phyloP scores from a whole-genome alignment of 108 stramenopile genomes.

The Pseudonitzschia pungens region DNA sequence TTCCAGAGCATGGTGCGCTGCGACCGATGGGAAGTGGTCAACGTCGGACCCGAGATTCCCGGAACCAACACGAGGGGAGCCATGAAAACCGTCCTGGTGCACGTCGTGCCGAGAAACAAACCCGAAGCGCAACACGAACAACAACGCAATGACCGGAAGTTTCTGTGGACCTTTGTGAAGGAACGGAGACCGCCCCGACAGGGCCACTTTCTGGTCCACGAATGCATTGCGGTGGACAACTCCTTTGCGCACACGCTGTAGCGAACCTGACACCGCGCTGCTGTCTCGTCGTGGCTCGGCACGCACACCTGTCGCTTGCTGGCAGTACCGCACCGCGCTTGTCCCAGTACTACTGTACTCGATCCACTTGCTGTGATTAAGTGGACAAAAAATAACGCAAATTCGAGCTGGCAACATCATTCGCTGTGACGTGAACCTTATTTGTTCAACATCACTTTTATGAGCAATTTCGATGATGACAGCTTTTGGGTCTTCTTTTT shows the following conservation, averaged over 20 bases:
- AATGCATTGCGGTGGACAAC: slow-evolving; percentile 67
- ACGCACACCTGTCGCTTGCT: too few species aligned
- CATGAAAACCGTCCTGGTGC: slow-evolving; percentile 70
- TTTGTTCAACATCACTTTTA: too few species aligned
- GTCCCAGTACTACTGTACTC: too few species aligned
- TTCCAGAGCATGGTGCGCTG: slow-evolving; percentile 70
- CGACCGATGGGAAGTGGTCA: slow-evolving; percentile 41
- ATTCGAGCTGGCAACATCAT: background rate
- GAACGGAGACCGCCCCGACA: slow-evolving; percentile 80
- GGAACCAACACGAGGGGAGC: slow-evolving; percentile 57
- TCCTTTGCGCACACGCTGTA: slow-evolving; percentile 44
- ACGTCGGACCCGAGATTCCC: slow-evolving; percentile 58
- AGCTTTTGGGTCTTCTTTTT: too few species aligned
- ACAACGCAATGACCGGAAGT: slow-evolving; percentile 25
- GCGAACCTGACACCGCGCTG: background rate
- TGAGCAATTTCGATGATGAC: too few species aligned
- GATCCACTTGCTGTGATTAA: too few species aligned
- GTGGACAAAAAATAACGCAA: too few species aligned
- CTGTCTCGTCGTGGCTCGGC: too few species aligned
- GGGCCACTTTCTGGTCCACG: slow-evolving; percentile 75
- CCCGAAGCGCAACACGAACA: background rate
- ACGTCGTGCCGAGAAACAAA: slow-evolving; percentile 29
- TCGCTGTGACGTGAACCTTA: too few species aligned
- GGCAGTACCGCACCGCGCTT: too few species aligned
- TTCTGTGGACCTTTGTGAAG: slow-evolving; percentile 72